Percentiles rank a stretch among this genome's conserved stretches.
Conservation (phyloP, 768 basidiomycete genomes). For the Coprinopsis marcescibilis region DNA sequence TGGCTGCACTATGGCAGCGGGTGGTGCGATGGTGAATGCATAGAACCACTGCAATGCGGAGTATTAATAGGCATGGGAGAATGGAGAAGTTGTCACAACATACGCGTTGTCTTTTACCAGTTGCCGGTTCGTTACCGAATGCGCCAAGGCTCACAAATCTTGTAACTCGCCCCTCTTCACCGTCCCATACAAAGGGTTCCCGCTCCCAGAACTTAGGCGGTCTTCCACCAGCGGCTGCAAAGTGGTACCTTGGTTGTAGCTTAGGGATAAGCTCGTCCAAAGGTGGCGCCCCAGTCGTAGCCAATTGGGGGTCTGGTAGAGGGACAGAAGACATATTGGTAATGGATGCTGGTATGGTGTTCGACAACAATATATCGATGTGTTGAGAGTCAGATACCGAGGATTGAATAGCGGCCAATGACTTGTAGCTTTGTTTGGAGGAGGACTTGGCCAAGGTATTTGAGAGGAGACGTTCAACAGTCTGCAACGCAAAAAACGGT, state of each 20-base stretch:
- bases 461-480: constrained; percentile 64
- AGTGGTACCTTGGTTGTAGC: constrained; percentile 83
- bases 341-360: constrained; percentile 69
- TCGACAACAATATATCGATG: constrained; percentile 77
- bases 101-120: constrained; percentile 82
- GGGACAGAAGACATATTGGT: constrained; percentile 53
- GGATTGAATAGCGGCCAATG: constrained; percentile 64
- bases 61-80: not conserved
- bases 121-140: constrained; percentile 61
- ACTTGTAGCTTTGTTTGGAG: constrained; percentile 45
- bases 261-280: constrained; percentile 60
- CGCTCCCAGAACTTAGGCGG: constrained; percentile 89
- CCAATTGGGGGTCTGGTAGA: constrained; percentile 41
- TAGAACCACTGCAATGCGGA: constrained; percentile 79
- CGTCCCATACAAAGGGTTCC: constrained; percentile 86
- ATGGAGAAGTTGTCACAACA: constrained; percentile 23
- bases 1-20: constrained; percentile 29
- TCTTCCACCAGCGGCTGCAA: constrained; percentile 56
- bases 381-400: constrained; percentile 55
- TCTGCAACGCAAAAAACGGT: constrained; percentile 67
- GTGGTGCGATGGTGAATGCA: constrained; percentile 80
- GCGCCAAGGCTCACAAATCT: constrained; percentile 84
- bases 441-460: constrained; percentile 57
- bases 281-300: constrained; percentile 43
- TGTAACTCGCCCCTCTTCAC: constrained; percentile 58